Conservation (phyloP, 139 green algal genomes). For the Astrephomene gubernaculifera region DNA sequence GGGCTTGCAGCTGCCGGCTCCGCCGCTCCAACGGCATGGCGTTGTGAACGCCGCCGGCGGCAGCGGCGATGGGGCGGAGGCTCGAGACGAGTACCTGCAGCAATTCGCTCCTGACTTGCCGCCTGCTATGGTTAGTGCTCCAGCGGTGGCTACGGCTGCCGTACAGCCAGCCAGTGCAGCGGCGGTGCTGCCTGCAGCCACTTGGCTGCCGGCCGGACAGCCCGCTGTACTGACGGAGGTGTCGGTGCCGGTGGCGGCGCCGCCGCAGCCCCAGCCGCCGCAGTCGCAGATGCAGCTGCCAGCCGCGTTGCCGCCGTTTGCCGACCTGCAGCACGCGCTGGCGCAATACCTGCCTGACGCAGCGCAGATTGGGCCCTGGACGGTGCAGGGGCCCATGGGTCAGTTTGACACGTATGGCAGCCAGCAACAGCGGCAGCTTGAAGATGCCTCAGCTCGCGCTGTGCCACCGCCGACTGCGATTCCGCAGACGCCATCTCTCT, state of each 20-base stretch:
- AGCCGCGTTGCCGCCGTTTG: not conserved
- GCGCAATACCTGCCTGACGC: slow-evolving; percentile 5
- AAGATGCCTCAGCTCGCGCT: too few species aligned
- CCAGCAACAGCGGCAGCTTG: slow-evolving; percentile 31
- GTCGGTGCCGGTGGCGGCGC: not conserved
- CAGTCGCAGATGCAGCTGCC: too few species aligned
- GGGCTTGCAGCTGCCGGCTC: not conserved
- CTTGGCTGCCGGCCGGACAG: not conserved
- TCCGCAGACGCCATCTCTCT: too few species aligned
- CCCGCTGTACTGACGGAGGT: not conserved
- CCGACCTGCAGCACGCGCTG: not conserved
- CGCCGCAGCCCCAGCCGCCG: not conserved
- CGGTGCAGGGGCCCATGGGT: slow-evolving; percentile 16
- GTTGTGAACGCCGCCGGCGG: not conserved
- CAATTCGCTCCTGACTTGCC: not conserved
- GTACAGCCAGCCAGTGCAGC: not conserved
- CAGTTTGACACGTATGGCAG: not conserved
- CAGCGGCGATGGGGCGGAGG: not conserved
- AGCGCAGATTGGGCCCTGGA: not conserved
- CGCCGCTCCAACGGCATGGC: not conserved
- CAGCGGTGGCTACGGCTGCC: not conserved
- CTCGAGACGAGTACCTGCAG: not conserved
- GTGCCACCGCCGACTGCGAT: too few species aligned
- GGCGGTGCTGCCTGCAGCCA: too few species aligned
- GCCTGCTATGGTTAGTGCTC: too few species aligned